A percentile compares a stretch with the other conserved stretches of the same genome.
phyloP scores from a whole-genome alignment of 345 rosid genomes.

The Murraya paniculata region DNA sequence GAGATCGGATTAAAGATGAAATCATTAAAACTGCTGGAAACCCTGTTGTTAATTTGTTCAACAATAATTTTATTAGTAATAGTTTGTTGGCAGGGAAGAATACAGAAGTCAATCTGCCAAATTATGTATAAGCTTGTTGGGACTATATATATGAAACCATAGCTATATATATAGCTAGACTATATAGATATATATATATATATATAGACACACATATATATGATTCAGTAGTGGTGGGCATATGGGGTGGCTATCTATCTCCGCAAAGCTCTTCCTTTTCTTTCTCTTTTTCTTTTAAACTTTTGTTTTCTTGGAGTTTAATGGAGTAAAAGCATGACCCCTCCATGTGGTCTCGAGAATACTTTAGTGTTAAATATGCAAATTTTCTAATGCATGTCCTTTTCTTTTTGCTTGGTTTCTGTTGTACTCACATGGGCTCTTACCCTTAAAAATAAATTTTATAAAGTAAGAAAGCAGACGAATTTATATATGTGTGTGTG shows the following conservation, averaged over 20 bases:
- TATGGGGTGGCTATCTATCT: background rate
- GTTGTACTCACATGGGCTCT: constrained; percentile 16
- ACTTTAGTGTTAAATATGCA: constrained; percentile 11
- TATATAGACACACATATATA: too few species aligned
- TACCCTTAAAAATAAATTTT: background rate
- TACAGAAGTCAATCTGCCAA: background rate
- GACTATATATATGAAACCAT: background rate
- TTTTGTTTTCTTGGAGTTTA: constrained; percentile 17
- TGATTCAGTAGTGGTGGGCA: constrained; percentile 1
- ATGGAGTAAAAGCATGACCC: constrained; percentile 19
- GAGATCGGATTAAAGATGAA: background rate
- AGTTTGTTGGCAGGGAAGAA: background rate
- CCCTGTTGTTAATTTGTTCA: background rate
- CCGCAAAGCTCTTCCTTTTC: background rate
- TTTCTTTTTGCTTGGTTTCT: constrained; percentile 11
- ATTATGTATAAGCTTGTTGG: background rate
- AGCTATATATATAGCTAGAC: background rate
- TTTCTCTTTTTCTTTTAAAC: background rate
- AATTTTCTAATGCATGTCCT: constrained; percentile 8
- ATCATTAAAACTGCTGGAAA: background rate
- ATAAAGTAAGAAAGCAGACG: background rate
- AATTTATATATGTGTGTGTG: too few species aligned
- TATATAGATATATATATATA: too few species aligned
- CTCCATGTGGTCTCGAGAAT: constrained; percentile 21
- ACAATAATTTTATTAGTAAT: background rate